Conservation (phyloP, 2,329 filamentous ascomycete species). For the Ilyonectria mors-panacis region DNA sequence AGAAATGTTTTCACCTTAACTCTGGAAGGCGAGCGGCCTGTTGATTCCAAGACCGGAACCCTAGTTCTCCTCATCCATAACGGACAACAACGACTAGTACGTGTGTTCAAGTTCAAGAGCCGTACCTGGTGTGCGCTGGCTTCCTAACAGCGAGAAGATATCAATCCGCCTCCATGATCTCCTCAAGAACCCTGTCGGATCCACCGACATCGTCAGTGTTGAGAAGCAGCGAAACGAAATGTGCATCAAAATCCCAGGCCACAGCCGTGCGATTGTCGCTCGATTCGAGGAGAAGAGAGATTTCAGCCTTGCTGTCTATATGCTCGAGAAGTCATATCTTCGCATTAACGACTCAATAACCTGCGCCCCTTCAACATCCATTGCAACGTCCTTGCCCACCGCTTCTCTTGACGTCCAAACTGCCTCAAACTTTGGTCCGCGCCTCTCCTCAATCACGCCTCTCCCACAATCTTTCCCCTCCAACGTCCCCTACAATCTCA, state of each 20-base stretch:
- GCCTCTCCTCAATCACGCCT: conserved; percentile 47
- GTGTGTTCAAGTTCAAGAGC: background rate
- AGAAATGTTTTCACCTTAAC: conserved; percentile 47
- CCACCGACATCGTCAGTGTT: conserved; percentile 40
- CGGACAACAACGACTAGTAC: conserved; percentile 46
- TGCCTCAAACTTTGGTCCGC: conserved; percentile 35
- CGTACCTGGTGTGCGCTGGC: background rate
- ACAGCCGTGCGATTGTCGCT: conserved; percentile 44
- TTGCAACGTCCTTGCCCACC: background rate
- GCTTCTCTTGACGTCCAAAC: background rate
- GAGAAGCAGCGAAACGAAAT: conserved; percentile 41
- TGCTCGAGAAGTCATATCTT: conserved; percentile 53
- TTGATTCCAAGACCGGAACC: conserved; percentile 27
- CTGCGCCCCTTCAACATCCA: conserved; percentile 1
- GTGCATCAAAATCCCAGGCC: conserved; percentile 44
- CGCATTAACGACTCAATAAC: conserved; percentile 38
- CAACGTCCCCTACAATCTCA: background rate
- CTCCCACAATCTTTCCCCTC: conserved; percentile 7
- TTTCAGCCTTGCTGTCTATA: conserved; percentile 51
- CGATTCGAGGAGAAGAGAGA: conserved; percentile 52
- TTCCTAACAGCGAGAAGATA: conserved; percentile 40
- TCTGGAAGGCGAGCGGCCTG: conserved; percentile 45
- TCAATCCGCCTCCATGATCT: conserved; percentile 51
- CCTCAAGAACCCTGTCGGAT: conserved; percentile 21
- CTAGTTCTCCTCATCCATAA: conserved; percentile 49